These are phyloP conservation scores for Phialophora expanda DNA, from an alignment of 2,329 filamentous ascomycete genomes.

Conservation along the genomic window DNA sequence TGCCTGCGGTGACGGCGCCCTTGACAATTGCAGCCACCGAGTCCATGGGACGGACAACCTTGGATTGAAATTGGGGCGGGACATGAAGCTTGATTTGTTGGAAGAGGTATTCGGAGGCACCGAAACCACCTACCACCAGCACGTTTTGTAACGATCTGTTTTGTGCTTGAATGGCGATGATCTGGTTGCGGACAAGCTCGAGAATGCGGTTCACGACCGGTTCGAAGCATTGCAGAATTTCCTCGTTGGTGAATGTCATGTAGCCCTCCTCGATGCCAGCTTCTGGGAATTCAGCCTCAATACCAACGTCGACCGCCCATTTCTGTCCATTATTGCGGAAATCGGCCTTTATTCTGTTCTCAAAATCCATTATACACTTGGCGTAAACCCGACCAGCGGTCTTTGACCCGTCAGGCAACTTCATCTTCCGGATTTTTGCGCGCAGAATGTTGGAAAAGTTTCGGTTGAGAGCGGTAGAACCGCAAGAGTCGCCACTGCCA, in stretches of 20 bases:
- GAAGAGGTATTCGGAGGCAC: constrained; percentile 98
- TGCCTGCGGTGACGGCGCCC: constrained; percentile 95
- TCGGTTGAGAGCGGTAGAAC: constrained; percentile 95
- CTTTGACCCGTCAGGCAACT: constrained; percentile 93
- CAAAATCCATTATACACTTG: constrained; percentile 99
- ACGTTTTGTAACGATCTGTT: constrained; percentile 94
- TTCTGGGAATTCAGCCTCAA: constrained; percentile 96
- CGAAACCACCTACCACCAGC: constrained; percentile 95
- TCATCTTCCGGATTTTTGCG: constrained; percentile 99
- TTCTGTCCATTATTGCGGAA: constrained; percentile 99
- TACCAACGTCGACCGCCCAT: constrained; percentile 98
- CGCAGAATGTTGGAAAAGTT: constrained; percentile 98
- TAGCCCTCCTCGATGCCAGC: constrained; percentile 98
- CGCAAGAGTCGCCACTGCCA: constrained; percentile 95
- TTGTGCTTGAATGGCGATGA: constrained; percentile 97
- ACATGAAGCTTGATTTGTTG: constrained; percentile 99
- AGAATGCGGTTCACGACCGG: constrained; percentile 96
- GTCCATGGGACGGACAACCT: constrained; percentile 98
- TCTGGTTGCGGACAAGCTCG: constrained; percentile 95
- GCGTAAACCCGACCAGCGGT: constrained; percentile 98
- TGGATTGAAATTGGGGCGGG: constrained; percentile 95
- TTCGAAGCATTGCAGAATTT: constrained; percentile 98
- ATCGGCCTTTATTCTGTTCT: constrained; percentile 99
- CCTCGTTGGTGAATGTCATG: constrained; percentile 99
- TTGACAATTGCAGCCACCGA: constrained; percentile 98